A percentile compares a stretch with the other conserved stretches of the same genome.
Evolutionary conservation across 1,139 yeast genomes (phyloP).

Genomic region (Komagataea norvegica): DNA sequence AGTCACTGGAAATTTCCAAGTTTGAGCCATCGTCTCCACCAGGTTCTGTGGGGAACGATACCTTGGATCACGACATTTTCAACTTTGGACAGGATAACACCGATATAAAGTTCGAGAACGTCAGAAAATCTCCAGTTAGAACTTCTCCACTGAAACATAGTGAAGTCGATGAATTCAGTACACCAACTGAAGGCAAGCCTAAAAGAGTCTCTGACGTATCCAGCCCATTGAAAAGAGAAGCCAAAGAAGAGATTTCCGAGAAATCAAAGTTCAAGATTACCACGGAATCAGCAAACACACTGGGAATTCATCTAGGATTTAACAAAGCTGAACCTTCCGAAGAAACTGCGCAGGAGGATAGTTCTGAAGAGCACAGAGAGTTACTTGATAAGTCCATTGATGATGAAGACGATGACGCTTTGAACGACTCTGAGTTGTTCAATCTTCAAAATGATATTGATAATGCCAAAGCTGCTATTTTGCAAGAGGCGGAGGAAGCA

Average conservation of each 20-base stretch:
- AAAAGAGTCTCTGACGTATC: constrained; percentile 18
- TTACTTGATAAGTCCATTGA: constrained; percentile 21
- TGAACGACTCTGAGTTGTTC: constrained; percentile 15
- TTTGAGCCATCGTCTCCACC: constrained; percentile 22
- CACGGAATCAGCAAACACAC: constrained; percentile 27
- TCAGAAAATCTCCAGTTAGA: background rate
- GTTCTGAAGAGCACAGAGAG: constrained; percentile 20
- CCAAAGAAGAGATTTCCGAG: constrained; percentile 28
- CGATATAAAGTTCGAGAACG: background rate
- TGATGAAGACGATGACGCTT: constrained; percentile 17
- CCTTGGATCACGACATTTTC: too few species aligned
- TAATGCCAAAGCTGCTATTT: constrained; percentile 25
- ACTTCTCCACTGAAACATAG: constrained; percentile 4
- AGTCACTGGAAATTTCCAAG: constrained; percentile 22
- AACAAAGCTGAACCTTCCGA: constrained; percentile 1
- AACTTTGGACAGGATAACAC: constrained; percentile 6
- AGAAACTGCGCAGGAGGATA: constrained; percentile 24
- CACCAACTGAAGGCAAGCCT: constrained; percentile 18
- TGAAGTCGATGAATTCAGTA: constrained; percentile 9
- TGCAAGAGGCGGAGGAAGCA: constrained; percentile 28
- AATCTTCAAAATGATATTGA: constrained; percentile 26
- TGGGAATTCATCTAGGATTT: constrained; percentile 20
- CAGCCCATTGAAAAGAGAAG: constrained; percentile 22
- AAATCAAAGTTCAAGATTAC: constrained; percentile 27
- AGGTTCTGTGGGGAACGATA: background rate